Conservation (phyloP, 306 rosid genomes). For the Trichosanthes truncata region DNA sequence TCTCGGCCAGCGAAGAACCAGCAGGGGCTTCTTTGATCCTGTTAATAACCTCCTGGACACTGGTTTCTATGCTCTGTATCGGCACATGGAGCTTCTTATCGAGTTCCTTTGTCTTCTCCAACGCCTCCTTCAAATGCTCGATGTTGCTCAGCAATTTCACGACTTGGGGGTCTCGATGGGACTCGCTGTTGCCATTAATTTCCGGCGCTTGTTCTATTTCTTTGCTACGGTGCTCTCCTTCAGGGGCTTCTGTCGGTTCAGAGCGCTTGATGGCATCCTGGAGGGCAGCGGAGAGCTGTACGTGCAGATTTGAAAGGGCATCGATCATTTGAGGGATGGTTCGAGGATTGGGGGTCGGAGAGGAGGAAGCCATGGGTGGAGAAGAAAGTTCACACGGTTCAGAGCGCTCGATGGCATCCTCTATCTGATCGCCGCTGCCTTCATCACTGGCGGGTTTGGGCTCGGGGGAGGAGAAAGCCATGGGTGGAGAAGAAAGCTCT, state of each 20-base stretch:
- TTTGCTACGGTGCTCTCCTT: neutral
- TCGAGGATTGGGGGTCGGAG: no score
- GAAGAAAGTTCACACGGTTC: no score
- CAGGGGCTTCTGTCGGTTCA: no score
- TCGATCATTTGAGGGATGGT: no score
- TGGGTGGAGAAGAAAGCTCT: neutral
- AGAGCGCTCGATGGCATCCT: no score
- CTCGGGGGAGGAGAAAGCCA: neutral
- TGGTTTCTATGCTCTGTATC: neutral
- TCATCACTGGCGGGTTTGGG: no score
- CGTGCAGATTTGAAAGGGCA: no score
- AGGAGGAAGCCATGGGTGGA: no score
- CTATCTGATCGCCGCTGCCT: neutral
- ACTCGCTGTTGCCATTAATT: neutral
- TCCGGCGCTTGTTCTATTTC: no score
- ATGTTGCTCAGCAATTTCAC: neutral
- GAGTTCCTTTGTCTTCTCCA: neutral
- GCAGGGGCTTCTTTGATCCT: neutral
- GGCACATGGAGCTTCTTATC: neutral
- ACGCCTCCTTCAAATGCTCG: neutral
- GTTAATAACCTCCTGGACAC: neutral
- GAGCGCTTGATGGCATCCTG: no score
- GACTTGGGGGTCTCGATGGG: neutral
- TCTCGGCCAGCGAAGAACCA: no score
- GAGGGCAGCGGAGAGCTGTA: no score